Percentiles rank a stretch among this genome's conserved stretches.
phyloP scores from a whole-genome alignment of 2,329 filamentous ascomycete species.

The Cryphonectria japonica region DNA sequence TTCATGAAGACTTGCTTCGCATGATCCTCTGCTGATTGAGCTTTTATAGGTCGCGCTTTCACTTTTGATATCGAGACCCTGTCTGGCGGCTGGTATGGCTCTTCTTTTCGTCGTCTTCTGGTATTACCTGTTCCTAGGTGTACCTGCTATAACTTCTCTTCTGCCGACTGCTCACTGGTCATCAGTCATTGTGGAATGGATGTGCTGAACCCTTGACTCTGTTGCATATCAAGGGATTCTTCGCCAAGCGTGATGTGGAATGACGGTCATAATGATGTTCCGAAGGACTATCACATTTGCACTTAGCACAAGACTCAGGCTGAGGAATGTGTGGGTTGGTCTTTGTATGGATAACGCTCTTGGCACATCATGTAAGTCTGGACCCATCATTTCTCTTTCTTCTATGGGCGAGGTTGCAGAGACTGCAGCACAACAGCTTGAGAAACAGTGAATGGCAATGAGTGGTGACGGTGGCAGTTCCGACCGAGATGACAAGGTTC shows the following conservation, averaged over 20 bases:
- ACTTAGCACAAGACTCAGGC: neutral
- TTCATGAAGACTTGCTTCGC: neutral
- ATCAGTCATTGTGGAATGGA: neutral
- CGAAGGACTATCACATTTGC: neutral
- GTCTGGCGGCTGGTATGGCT: neutral
- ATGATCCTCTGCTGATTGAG: neutral
- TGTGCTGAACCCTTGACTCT: neutral
- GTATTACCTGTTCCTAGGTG: neutral
- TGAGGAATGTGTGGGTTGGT: neutral
- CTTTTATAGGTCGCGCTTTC: neutral
- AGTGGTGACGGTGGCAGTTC: neutral
- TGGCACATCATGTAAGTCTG: neutral
- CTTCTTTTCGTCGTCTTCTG: neutral
- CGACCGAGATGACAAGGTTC: neutral
- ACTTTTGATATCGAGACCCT: neutral
- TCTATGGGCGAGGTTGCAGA: neutral
- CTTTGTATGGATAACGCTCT: neutral
- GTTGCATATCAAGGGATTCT: neutral
- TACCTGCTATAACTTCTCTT: neutral
- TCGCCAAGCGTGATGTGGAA: constrained; percentile 7
- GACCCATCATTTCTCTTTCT: too few relatives aligned
- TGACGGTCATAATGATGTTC: neutral
- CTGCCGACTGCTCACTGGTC: neutral
- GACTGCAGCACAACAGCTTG: neutral
- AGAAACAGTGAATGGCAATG: neutral